Evolutionary conservation across 208 protist species (phyloP), one percentile per base, ranked within the genome.

Genomic region (Crithidia acanthocephali): DNA sequence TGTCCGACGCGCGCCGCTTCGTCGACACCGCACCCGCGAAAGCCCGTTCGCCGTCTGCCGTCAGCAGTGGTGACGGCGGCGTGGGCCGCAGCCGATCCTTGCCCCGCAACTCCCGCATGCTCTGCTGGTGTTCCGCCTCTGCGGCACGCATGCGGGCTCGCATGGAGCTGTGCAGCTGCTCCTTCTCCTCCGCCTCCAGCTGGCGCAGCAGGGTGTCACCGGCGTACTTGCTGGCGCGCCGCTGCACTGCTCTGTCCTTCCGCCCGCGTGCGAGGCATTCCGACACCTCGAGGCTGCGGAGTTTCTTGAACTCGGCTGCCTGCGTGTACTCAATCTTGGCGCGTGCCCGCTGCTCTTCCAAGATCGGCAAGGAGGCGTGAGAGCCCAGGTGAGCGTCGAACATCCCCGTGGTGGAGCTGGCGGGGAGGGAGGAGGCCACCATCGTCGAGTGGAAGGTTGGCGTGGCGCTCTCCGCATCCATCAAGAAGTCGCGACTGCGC

Each of bases 341-440:
- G 1, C 85, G 81, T n/a, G 27, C 57, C 28, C 60, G 33, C 48
- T 75, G 40, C 61, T 87, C 85, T 25, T 81, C 70, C 25, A 68
- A 25, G 16, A 28, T 7, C 45, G 55, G 53, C 28, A 33, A 44
- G n/a, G 8, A n/a, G 1, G n/a, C 13, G 13, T 35, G 18, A 2
- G 44, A 44, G 6, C 9, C 10, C 30, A 20, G 8, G 18, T n/a
- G n/a, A 3, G 45, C 10, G n/a, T 25, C 47, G 61, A 53, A 56
- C 8, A 56, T 23, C 47, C n/a, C 47, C n/a, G 61, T 56, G 9
- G 22, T 56, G 47, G 47, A 56, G 47, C n/a, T 56, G 18, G 61
- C 30, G 2, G 61, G 44, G 27, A 52, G 3, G 25, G 59, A 35
- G 44, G 25, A n/a, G 11, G 44, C 20, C 11, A 37, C 37, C 7